A percentile compares a stretch with the other conserved stretches of the same genome.
Conservation (phyloP, 495 filamentous ascomycete species). For the Cladorrhinum samala region DNA sequence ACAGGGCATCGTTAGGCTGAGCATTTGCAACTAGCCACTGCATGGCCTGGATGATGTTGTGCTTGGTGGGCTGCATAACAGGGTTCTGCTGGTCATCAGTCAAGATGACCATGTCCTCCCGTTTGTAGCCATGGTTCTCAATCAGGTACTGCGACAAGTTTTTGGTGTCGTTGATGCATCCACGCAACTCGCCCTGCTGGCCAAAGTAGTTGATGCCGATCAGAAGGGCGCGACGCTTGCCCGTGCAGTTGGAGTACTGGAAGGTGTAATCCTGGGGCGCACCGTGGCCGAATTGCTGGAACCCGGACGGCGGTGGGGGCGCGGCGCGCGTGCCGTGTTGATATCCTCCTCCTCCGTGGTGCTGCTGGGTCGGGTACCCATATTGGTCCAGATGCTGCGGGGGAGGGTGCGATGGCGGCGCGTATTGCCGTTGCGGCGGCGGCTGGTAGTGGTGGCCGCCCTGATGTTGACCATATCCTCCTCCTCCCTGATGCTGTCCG, state of each 20-base stretch:
- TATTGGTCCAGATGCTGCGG: slow-evolving; percentile 30
- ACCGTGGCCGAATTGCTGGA: slow-evolving; percentile 43
- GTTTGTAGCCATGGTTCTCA: slow-evolving; percentile 60
- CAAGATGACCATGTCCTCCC: slow-evolving; percentile 48
- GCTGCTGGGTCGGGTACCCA: slow-evolving; percentile 29
- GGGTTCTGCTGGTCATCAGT: slow-evolving; percentile 43
- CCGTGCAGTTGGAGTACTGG: slow-evolving; percentile 85
- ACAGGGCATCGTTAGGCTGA: slow-evolving; percentile 44
- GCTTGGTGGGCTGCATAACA: slow-evolving; percentile 40
- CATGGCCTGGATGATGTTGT: slow-evolving; percentile 46
- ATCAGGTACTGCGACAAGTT: slow-evolving; percentile 83
- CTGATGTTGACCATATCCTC: too few relatives aligned
- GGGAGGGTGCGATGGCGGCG: slow-evolving; percentile 26
- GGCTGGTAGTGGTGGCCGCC: too few relatives aligned
- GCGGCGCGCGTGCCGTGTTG: slow-evolving; percentile 29
- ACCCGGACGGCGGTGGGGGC: slow-evolving; percentile 43
- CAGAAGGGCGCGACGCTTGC: slow-evolving; percentile 77
- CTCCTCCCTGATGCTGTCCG: slow-evolving; percentile 11
- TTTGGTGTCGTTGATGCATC: slow-evolving; percentile 94
- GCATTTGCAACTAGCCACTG: slow-evolving; percentile 42
- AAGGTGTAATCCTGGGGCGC: slow-evolving; percentile 50
- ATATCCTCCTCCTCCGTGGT: slow-evolving; percentile 18
- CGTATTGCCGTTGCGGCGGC: slow-evolving; percentile 22
- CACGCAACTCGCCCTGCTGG: slow-evolving; percentile 74
- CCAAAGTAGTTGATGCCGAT: slow-evolving; percentile 96